Evolutionary conservation across 331 rosid genomes (phyloP).

Genomic region (Dryas integrifolia): DNA sequence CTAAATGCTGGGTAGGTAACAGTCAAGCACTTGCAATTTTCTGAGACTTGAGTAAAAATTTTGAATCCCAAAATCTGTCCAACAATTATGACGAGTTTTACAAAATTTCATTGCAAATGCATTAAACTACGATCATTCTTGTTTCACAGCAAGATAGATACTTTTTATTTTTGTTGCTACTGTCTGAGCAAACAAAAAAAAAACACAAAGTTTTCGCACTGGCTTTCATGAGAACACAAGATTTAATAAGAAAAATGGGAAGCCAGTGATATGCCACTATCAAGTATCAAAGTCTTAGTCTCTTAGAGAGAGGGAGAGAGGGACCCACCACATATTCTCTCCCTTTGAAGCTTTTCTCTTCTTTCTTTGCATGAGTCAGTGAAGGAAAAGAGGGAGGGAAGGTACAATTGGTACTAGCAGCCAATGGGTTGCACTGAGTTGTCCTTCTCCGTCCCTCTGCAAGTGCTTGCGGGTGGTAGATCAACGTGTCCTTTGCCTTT

Average conservation of each 20-base stretch:
- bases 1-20: slow-evolving; percentile 6
- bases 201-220: too few relatives aligned
- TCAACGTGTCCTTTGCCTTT: slow-evolving; percentile 19
- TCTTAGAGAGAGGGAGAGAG: not conserved
- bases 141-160: too few relatives aligned
- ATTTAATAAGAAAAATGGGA: slow-evolving; percentile 29
- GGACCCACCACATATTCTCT: not conserved
- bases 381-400: slow-evolving; percentile 28
- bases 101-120: too few relatives aligned
- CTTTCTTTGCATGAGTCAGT: slow-evolving; percentile 27
- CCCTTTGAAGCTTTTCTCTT: not conserved
- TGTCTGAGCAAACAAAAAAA: too few relatives aligned
- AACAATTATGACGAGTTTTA: too few relatives aligned
- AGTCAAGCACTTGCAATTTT: slow-evolving; percentile 1
- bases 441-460: slow-evolving; percentile 40
- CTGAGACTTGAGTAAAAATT: not conserved
- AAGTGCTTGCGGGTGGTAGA: slow-evolving; percentile 12
- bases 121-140: too few relatives aligned
- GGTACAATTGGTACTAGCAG: slow-evolving; percentile 43
- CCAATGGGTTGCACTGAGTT: slow-evolving; percentile 50
- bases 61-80: too few relatives aligned
- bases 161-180: too few relatives aligned
- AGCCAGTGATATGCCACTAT: slow-evolving; percentile 55
- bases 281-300: slow-evolving; percentile 34
- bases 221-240: not conserved